phyloP scores from a whole-genome alignment of 2,329 filamentous ascomycete genomes.

The Xylaria sp. region DNA sequence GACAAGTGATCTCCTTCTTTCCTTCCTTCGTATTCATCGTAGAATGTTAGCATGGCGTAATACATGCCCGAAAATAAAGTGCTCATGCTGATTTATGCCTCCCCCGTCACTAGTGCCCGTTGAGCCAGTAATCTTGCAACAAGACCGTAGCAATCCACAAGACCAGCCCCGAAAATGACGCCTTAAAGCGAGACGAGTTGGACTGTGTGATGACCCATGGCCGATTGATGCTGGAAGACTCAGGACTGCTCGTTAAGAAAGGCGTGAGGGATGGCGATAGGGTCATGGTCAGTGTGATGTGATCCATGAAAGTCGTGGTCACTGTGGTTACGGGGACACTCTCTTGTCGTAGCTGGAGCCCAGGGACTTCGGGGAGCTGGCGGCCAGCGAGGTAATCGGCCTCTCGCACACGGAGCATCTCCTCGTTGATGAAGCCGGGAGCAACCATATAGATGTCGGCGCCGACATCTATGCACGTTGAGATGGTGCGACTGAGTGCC shows the following conservation, averaged over 20 bases:
- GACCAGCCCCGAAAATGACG: conserved; percentile 46
- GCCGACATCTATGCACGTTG: conserved; percentile 46
- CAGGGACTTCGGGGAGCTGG: conserved; percentile 45
- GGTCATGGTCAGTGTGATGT: conserved; percentile 38
- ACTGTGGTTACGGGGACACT: conserved; percentile 41
- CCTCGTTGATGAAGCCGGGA: conserved; percentile 39
- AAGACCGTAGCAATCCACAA: conserved; percentile 44
- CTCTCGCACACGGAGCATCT: conserved; percentile 47
- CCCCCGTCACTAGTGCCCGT: conserved; percentile 38
- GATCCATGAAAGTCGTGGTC: conserved; percentile 42
- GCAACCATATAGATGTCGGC: conserved; percentile 49
- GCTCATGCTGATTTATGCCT: conserved; percentile 31
- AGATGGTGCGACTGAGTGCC: conserved; percentile 47
- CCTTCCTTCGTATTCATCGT: conserved; percentile 18
- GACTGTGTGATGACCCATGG: conserved; percentile 46
- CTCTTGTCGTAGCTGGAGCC: conserved; percentile 46
- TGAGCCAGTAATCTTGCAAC: conserved; percentile 46
- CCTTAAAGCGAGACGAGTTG: conserved; percentile 26
- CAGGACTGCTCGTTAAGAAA: conserved; percentile 36
- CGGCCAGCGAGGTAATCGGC: conserved; percentile 48
- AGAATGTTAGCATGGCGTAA: conserved; percentile 32
- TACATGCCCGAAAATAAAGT: conserved; percentile 30
- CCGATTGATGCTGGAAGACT: conserved; percentile 39
- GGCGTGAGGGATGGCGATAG: conserved; percentile 37
- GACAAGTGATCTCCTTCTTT: conserved; percentile 6